Conservation (phyloP, 805 yeast genomes). For the Cyberlindnera maclurae region DNA sequence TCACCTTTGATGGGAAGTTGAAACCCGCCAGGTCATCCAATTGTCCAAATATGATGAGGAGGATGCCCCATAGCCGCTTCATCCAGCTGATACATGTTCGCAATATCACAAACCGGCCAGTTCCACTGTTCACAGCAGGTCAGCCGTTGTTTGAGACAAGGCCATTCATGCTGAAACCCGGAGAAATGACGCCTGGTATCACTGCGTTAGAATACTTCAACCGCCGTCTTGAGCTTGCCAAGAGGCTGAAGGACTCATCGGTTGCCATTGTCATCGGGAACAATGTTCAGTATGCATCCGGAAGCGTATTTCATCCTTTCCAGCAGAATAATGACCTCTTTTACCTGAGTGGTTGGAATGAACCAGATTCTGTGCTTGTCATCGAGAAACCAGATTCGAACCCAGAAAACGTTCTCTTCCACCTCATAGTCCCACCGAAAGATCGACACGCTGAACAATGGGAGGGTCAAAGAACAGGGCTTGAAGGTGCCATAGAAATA, state of each 20-base stretch:
- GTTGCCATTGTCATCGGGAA: constrained; percentile 72
- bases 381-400: constrained; percentile 54
- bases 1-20: too few relatives aligned
- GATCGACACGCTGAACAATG: constrained; percentile 76
- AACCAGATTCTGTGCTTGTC: constrained; percentile 70
- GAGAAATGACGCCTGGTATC: constrained; percentile 85
- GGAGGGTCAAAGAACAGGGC: constrained; percentile 93
- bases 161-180: constrained; percentile 64
- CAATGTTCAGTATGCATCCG: constrained; percentile 71
- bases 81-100: constrained; percentile 1
- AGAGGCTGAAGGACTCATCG: constrained; percentile 51
- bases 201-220: constrained; percentile 73
- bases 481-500: constrained; percentile 69
- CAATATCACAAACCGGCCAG: constrained; percentile 11
- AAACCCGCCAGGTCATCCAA: too few relatives aligned
- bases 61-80: background rate
- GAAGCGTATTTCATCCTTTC: constrained; percentile 85
- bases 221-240: constrained; percentile 57
- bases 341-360: constrained; percentile 89
- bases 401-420: constrained; percentile 51
- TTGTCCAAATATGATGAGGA: background rate
- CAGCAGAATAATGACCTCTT: constrained; percentile 87
- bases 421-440: constrained; percentile 81
- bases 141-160: constrained; percentile 87
- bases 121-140: constrained; percentile 46